A percentile compares a stretch with the other conserved stretches of the same genome.
These are phyloP conservation scores for Aspergillus sclerotialis DNA, from an alignment of 2,329 filamentous ascomycete genomes.

Conservation along the genomic window DNA sequence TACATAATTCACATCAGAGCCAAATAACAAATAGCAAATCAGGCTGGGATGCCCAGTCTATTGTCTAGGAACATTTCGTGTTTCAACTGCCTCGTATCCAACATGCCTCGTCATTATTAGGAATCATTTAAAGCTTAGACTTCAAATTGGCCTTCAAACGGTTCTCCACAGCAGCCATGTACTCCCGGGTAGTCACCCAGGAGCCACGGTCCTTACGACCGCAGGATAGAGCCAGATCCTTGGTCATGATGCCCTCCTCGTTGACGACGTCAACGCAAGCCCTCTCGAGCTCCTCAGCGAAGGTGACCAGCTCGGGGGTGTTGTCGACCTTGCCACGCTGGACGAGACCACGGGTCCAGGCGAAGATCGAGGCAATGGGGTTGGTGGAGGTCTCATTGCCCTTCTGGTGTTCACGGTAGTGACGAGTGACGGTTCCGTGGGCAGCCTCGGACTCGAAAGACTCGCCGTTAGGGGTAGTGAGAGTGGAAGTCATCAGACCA, in stretches of 20 bases:
- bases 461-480: conserved; percentile 93
- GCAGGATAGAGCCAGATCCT: conserved; percentile 92
- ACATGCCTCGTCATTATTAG: too few relatives aligned
- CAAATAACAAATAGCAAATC: too few relatives aligned
- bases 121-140: conserved; percentile 29
- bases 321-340: conserved; percentile 90
- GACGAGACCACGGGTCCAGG: conserved; percentile 90
- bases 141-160: conserved; percentile 69
- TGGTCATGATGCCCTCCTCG: conserved; percentile 94
- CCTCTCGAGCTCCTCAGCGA: conserved; percentile 84
- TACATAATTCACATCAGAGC: too few relatives aligned
- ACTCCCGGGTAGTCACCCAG: conserved; percentile 89
- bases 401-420: conserved; percentile 99
- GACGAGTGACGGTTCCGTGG: conserved; percentile 95
- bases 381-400: conserved; percentile 95
- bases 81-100: too few relatives aligned
- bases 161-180: conserved; percentile 86
- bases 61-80: too few relatives aligned
- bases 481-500: conserved; percentile 95
- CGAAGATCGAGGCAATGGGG: conserved; percentile 98
- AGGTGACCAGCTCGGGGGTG: conserved; percentile 85
- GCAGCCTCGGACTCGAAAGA: conserved; percentile 97
- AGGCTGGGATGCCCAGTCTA: too few relatives aligned
- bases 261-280: conserved; percentile 94
- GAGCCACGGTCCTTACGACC: conserved; percentile 77